These are phyloP conservation scores for Tillandsia fasciculata DNA, from an alignment of 176 grass and related monocot genomes.

Conservation along the genomic window DNA sequence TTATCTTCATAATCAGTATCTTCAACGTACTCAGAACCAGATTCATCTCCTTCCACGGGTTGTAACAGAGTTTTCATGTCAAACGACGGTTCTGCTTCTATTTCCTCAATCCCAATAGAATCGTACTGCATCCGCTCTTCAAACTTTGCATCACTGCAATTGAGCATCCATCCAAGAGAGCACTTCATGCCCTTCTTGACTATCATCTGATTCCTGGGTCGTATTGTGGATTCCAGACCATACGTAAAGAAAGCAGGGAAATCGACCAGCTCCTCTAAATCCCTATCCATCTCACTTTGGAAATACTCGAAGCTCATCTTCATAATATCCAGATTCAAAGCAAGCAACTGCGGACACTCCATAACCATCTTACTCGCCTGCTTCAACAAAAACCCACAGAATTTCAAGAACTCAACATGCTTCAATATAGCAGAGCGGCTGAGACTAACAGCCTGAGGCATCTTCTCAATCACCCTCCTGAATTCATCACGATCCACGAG, in stretches of 20 bases:
- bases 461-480: constrained; percentile 60
- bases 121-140: constrained; percentile 69
- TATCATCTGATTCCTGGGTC: constrained; percentile 50
- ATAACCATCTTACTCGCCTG: constrained; percentile 62
- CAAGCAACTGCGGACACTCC: constrained; percentile 47
- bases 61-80: constrained; percentile 25
- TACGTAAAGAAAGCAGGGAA: constrained; percentile 82
- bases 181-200: constrained; percentile 49
- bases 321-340: constrained; percentile 74
- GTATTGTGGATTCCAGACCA: constrained; percentile 51
- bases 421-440: constrained; percentile 42
- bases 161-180: constrained; percentile 66
- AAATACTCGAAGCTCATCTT: constrained; percentile 61
- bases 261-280: constrained; percentile 50
- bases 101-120: constrained; percentile 66
- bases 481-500: constrained; percentile 48
- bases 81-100: constrained; percentile 39
- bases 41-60: constrained; percentile 18
- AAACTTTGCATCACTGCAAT: constrained; percentile 57
- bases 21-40: constrained; percentile 24
- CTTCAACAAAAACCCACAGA: constrained; percentile 45
- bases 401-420: constrained; percentile 62
- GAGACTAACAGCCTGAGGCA: constrained; percentile 60
- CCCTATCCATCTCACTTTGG: constrained; percentile 56
- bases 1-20: constrained; percentile 33